phyloP scores from a whole-genome alignment of 2,329 filamentous ascomycete species.

The Venturia aucupariae region DNA sequence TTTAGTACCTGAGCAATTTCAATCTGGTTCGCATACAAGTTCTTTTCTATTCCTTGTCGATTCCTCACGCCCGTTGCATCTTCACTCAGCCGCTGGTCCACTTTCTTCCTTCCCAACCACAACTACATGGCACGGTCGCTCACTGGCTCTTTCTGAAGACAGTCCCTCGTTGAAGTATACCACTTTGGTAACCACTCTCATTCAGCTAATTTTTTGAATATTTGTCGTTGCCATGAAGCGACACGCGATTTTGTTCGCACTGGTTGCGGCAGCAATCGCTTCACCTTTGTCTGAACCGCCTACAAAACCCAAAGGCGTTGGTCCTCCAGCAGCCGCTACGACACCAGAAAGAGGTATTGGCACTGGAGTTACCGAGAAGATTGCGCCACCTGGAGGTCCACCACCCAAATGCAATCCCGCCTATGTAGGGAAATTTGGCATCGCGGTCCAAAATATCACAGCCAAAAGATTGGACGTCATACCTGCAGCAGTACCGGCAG shows the following conservation, averaged over 20 bases:
- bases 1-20: slow-evolving; percentile 8
- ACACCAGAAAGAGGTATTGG: neutral
- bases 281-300: neutral
- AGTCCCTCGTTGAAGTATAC: slow-evolving; percentile 3
- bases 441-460: slow-evolving; percentile 1
- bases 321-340: neutral
- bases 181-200: neutral
- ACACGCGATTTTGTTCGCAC: neutral
- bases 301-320: neutral
- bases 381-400: neutral
- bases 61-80: neutral
- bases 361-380: slow-evolving; percentile 3
- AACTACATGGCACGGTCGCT: neutral
- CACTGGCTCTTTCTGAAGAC: neutral
- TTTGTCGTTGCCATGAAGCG: neutral
- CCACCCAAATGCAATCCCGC: neutral
- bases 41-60: neutral
- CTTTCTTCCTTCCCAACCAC: neutral
- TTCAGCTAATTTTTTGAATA: neutral
- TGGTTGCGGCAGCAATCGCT: neutral
- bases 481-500: neutral
- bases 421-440: slow-evolving; percentile 6
- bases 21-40: slow-evolving; percentile 1
- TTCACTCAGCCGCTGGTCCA: neutral
- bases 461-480: neutral